phyloP scores from a whole-genome alignment of 2,329 filamentous ascomycete species.

The Leptographium galeiforme region DNA sequence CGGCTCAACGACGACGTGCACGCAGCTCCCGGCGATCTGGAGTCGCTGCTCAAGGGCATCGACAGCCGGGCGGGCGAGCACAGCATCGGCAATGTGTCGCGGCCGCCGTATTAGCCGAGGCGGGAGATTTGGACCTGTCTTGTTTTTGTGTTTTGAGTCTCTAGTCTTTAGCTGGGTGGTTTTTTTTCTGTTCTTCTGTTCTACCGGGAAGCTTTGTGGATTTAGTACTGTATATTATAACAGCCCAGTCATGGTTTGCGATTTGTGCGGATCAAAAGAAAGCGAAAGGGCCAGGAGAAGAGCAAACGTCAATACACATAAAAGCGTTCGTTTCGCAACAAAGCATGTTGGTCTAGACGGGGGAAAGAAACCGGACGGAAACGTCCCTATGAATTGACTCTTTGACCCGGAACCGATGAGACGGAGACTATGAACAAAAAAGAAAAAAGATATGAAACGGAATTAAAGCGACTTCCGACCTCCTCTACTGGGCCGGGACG shows the following conservation, averaged over 20 bases:
- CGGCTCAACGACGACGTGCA: constrained; percentile 20
- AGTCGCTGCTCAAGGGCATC: constrained; percentile 36
- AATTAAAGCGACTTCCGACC: too few species aligned
- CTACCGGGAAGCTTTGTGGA: background rate
- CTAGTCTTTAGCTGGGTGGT: background rate
- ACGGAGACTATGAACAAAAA: too few species aligned
- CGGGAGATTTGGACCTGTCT: background rate
- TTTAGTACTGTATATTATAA: background rate
- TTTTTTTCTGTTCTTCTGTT: background rate
- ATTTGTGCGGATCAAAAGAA: background rate
- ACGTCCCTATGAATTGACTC: too few species aligned
- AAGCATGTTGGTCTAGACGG: too few species aligned
- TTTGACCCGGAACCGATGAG: too few species aligned
- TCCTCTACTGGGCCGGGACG: background rate
- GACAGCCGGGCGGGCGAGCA: constrained; percentile 33
- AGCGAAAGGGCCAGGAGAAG: background rate
- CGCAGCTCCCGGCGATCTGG: constrained; percentile 29
- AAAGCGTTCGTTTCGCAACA: background rate
- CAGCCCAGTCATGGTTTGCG: background rate
- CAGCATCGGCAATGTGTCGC: constrained; percentile 30
- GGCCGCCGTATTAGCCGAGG: constrained; percentile 31
- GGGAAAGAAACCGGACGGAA: too few species aligned
- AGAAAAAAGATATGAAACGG: too few species aligned
- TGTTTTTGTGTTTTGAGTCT: background rate
- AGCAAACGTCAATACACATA: background rate